Evolutionary conservation across 2,329 filamentous ascomycete species (phyloP).

Genomic region (Xylaria sp.): DNA sequence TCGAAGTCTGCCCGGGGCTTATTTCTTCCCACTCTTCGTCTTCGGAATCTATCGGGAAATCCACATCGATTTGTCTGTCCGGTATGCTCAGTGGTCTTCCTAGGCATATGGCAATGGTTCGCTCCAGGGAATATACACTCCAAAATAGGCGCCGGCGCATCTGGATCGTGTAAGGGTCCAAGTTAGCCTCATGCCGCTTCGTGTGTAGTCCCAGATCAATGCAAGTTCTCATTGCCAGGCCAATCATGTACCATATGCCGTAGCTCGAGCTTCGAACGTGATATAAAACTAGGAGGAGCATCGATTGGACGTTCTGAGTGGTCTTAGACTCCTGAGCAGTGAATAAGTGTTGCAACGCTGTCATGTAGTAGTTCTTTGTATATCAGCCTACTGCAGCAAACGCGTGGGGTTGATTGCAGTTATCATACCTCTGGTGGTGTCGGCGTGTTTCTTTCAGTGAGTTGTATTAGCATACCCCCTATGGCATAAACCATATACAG

Average conservation of each 20-base stretch:
- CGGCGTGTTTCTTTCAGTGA: constrained; percentile 41
- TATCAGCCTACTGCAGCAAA: constrained; percentile 11
- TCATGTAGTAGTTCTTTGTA: constrained; percentile 42
- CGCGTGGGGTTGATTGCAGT: not conserved
- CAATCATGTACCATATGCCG: constrained; percentile 51
- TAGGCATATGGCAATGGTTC: constrained; percentile 45
- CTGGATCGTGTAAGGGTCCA: constrained; percentile 39
- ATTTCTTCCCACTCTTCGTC: constrained; percentile 14
- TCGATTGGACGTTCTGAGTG: constrained; percentile 47
- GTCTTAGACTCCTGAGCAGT: constrained; percentile 44
- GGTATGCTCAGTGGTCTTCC: constrained; percentile 46
- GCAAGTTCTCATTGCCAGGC: constrained; percentile 48
- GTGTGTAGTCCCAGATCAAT: constrained; percentile 48
- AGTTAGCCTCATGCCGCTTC: constrained; percentile 39
- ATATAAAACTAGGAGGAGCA: constrained; percentile 46
- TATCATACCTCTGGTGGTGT: constrained; percentile 36
- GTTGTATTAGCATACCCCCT: constrained; percentile 42
- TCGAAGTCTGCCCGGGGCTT: not conserved
- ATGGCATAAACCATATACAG: constrained; percentile 49
- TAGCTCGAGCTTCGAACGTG: constrained; percentile 47
- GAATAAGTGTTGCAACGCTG: constrained; percentile 44
- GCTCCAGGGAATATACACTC: constrained; percentile 47
- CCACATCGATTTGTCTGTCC: constrained; percentile 47
- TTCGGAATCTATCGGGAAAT: constrained; percentile 38
- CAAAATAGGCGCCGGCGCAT: constrained; percentile 46